These are phyloP conservation scores for Atkinsonella texensis DNA, from an alignment of 2,329 filamentous ascomycete species.

Conservation along the genomic window DNA sequence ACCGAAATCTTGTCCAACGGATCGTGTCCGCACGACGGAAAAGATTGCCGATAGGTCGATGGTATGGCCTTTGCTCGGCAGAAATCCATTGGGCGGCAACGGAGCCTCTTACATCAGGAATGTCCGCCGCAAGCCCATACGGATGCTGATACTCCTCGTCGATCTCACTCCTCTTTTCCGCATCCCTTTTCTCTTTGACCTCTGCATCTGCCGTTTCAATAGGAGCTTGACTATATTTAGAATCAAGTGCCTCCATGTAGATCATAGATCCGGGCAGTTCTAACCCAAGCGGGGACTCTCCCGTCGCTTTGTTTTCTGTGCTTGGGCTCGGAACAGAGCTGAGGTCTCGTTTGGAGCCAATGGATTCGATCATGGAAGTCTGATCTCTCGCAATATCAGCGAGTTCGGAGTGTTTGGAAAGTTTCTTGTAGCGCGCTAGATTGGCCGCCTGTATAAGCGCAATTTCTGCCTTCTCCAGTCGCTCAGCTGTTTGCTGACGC, in stretches of 20 bases:
- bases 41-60: conserved; percentile 53
- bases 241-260: neutral
- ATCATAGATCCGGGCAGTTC: conserved; percentile 5
- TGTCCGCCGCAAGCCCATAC: conserved; percentile 20
- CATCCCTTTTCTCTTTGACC: neutral
- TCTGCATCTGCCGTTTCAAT: neutral
- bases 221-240: neutral
- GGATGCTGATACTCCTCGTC: conserved; percentile 25
- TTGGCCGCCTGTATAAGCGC: conserved; percentile 74
- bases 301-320: neutral
- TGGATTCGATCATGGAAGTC: neutral
- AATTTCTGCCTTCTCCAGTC: conserved; percentile 77
- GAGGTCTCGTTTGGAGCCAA: conserved; percentile 5
- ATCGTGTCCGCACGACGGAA: conserved; percentile 93
- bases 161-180: conserved; percentile 8
- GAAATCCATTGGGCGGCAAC: conserved; percentile 66
- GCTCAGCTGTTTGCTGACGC: conserved; percentile 66
- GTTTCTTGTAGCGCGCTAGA: conserved; percentile 45
- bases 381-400: neutral
- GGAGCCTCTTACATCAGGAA: conserved; percentile 31
- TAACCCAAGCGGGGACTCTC: conserved; percentile 3
- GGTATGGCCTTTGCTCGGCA: conserved; percentile 62
- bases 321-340: conserved; percentile 2
- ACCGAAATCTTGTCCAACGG: conserved; percentile 60
- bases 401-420: conserved; percentile 1